These are phyloP conservation scores for Magnusiomyces tetraspermus DNA, from an alignment of 1,139 yeast genomes.

Conservation along the genomic window DNA sequence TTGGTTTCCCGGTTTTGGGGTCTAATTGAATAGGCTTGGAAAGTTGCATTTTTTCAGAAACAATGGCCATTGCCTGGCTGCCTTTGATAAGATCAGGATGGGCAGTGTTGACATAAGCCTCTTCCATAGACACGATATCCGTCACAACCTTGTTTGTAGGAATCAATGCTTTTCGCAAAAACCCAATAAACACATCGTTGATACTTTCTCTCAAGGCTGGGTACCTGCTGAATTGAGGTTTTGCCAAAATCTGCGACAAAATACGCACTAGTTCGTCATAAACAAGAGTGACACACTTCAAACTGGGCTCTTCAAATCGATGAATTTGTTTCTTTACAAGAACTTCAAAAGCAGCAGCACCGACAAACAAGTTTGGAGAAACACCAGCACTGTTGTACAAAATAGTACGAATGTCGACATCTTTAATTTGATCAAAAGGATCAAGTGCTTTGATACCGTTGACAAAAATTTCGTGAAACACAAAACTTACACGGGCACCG, in stretches of 20 bases:
- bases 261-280: slow-evolving; percentile 92
- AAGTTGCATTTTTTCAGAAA: slow-evolving; percentile 84
- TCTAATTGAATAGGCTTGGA: slow-evolving; percentile 70
- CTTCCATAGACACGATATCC: slow-evolving; percentile 78
- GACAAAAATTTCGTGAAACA: slow-evolving; percentile 90
- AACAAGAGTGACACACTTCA: slow-evolving; percentile 80
- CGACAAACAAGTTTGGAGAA: slow-evolving; percentile 92
- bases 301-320: slow-evolving; percentile 89
- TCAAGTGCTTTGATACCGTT: slow-evolving; percentile 89
- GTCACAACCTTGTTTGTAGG: slow-evolving; percentile 82
- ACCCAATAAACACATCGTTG: slow-evolving; percentile 68
- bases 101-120: slow-evolving; percentile 91
- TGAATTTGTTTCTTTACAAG: slow-evolving; percentile 90
- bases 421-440: slow-evolving; percentile 95
- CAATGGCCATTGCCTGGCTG: slow-evolving; percentile 89
- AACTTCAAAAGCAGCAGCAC: slow-evolving; percentile 95
- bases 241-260: slow-evolving; percentile 70
- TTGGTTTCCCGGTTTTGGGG: slow-evolving; percentile 77
- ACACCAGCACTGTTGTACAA: slow-evolving; percentile 93
- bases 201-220: slow-evolving; percentile 85
- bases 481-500: slow-evolving; percentile 97
- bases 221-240: slow-evolving; percentile 77
- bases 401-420: slow-evolving; percentile 93
- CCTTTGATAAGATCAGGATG: slow-evolving; percentile 96
- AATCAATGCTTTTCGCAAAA: slow-evolving; percentile 63